Evolutionary conservation across 1,284 basidiomycete species (phyloP).

Genomic region (Ceratobasidium sp.): DNA sequence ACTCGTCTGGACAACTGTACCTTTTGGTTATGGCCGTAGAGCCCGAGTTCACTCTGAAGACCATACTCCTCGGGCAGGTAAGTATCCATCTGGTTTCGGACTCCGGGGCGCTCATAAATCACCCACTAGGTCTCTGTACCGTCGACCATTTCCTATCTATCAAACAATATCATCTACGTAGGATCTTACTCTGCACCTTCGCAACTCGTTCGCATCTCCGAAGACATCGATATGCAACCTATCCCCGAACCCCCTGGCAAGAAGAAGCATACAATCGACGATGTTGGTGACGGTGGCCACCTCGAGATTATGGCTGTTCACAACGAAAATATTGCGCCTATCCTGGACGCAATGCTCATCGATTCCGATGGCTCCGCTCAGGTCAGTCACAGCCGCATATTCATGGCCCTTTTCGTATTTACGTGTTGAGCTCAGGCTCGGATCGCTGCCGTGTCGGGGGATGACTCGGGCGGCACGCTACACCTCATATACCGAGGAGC

Average conservation of each 20-base stretch:
- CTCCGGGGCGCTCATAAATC: background rate
- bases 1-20: conserved; percentile 78
- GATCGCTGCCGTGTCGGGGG: conserved; percentile 91
- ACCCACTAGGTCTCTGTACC: conserved; percentile 74
- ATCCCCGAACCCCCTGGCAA: conserved; percentile 41
- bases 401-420: conserved; percentile 18
- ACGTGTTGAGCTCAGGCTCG: conserved; percentile 56
- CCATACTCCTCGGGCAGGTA: conserved; percentile 80
- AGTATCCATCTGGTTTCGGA: conserved; percentile 48
- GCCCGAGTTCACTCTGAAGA: conserved; percentile 62
- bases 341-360: conserved; percentile 83
- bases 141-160: conserved; percentile 80
- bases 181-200: conserved; percentile 88
- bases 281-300: background rate
- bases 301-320: conserved; percentile 48
- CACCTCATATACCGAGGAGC: conserved; percentile 88
- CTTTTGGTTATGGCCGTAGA: conserved; percentile 64
- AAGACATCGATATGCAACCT: conserved; percentile 48
- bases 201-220: conserved; percentile 72
- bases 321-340: conserved; percentile 84
- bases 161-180: conserved; percentile 77
- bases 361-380: conserved; percentile 80
- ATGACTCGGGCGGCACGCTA: conserved; percentile 81
- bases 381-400: conserved; percentile 59
- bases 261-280: conserved; percentile 30